Evolutionary conservation across 108 stramenopile genomes (phyloP).

Genomic region (Cyclotella baltica): DNA sequence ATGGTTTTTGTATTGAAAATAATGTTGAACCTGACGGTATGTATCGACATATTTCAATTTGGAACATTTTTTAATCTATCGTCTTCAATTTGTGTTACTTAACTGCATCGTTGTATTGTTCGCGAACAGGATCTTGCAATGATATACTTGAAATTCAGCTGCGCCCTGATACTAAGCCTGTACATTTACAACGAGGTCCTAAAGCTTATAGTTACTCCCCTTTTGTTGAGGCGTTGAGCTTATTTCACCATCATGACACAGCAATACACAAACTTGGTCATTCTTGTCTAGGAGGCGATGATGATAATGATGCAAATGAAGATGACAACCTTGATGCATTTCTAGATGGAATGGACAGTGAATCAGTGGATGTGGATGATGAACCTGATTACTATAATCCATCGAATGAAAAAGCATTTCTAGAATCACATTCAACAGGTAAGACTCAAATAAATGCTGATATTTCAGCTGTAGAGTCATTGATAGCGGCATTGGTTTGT

Average conservation of each 20-base stretch:
- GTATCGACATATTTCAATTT: neutral
- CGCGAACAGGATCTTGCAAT: conserved; percentile 67
- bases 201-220: conserved; percentile 78
- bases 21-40: conserved; percentile 85
- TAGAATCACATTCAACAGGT: neutral
- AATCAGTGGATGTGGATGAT: conserved; percentile 27
- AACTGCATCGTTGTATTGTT: neutral
- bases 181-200: conserved; percentile 68
- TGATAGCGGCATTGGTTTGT: neutral
- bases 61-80: neutral
- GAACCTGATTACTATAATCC: conserved; percentile 23
- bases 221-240: conserved; percentile 64
- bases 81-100: neutral
- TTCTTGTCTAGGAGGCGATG: neutral
- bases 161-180: conserved; percentile 20
- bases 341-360: conserved; percentile 55
- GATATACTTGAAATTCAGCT: conserved; percentile 71
- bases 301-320: conserved; percentile 8
- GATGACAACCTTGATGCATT: conserved; percentile 51
- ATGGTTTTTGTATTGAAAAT: conserved; percentile 77
- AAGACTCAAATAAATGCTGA: neutral
- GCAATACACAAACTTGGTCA: neutral
- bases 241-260: conserved; percentile 25
- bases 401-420: neutral
- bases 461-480: neutral